Base-by-base conservation (phyloP, 2,329 filamentous ascomycete species). In the Claviceps spartinae region DNA sequence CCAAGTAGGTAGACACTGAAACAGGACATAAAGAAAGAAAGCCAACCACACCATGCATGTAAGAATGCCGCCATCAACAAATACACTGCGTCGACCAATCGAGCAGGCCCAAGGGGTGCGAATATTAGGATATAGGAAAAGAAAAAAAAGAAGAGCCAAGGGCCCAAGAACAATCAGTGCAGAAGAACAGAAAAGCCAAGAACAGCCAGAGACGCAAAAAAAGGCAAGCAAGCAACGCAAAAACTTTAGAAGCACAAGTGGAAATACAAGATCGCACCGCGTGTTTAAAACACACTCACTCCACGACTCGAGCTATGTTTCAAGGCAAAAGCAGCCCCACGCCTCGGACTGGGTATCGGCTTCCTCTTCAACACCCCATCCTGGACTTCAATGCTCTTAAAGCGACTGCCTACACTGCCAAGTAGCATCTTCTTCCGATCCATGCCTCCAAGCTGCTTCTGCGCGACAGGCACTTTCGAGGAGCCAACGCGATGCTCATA, bases 401-500 rank as follows among this genome's bases (percentile, higher is more conserved):
- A 48, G 14, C 52, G 48, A 51, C 42, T 48, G 16, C 37, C 45
- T 4, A 48, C 40, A 48, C 45, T 49, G 18, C 36, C 48, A 13
- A 53, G 16, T 18, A 45, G 26, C 37, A 37, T 50, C 5, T 37
- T 53, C 44, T 57, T 60, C 11, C 51, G 56, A n/a, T 38, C 44
- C 24, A 43, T 48, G 11, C 11, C 59, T 38, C 63, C 57, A 63
- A 68, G 64, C 16, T 56, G 61, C 16, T 61, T 63, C 6, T 69
- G 69, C 2, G 58, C 54, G 0, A 74, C 72, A 0, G 77, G 64
- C 5, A 77, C 62, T 14, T 55, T 56, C 2, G 67, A 61, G n/a
- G 68, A 66, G 9, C 64, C 61, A 45, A 60, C 56, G 3, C 60
- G 65, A 7, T 71, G 67, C 30, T 76, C 75, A 58, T 75, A 80